A percentile compares a stretch with the other conserved stretches of the same genome.
Evolutionary conservation across 2,329 filamentous ascomycete genomes (phyloP).

Genomic region (Paracamarosporium sp.): DNA sequence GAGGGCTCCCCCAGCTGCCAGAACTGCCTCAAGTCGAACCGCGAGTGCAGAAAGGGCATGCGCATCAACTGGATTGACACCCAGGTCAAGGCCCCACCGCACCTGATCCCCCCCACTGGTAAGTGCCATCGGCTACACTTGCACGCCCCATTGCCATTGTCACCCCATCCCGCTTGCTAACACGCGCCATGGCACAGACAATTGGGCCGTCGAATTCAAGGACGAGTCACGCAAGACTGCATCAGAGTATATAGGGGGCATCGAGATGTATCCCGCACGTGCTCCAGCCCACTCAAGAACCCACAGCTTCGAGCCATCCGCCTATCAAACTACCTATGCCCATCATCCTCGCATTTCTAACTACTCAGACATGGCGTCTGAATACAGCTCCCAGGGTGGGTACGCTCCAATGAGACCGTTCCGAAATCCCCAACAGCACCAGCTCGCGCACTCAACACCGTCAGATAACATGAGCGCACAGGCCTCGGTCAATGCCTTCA

Average conservation of each 20-base stretch:
- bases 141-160: not conserved
- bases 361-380: constrained; percentile 12
- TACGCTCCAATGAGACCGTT: constrained; percentile 7
- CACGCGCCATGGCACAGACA: constrained; percentile 52
- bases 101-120: constrained; percentile 45
- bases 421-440: constrained; percentile 11
- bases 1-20: constrained; percentile 71
- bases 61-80: constrained; percentile 92
- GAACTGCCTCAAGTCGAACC: constrained; percentile 88
- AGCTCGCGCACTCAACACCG: constrained; percentile 25
- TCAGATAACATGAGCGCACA: constrained; percentile 55
- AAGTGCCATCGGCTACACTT: not conserved
- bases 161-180: constrained; percentile 23
- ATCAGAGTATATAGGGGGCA: constrained; percentile 84
- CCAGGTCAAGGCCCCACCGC: constrained; percentile 71
- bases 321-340: constrained; percentile 11
- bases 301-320: constrained; percentile 3
- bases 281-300: not conserved
- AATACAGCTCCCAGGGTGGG: constrained; percentile 3
- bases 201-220: constrained; percentile 76
- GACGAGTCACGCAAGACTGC: constrained; percentile 92
- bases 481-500: constrained; percentile 58
- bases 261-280: constrained; percentile 70
- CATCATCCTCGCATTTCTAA: constrained; percentile 18
- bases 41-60: constrained; percentile 84